Conservation (phyloP, 306 rosid genomes). For the Dryas drummondii region DNA sequence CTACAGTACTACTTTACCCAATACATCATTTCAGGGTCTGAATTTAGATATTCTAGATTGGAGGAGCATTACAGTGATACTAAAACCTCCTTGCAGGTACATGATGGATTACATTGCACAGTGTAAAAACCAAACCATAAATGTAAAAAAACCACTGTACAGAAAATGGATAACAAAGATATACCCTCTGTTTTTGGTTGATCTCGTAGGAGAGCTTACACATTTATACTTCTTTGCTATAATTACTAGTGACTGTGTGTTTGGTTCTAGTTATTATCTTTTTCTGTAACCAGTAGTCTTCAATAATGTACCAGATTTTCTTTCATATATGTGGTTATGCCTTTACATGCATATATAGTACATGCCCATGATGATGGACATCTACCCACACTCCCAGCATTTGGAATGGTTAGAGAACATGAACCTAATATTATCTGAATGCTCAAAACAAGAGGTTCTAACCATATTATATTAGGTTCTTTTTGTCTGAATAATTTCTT, state of each 20-base stretch:
- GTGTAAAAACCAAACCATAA: neutral
- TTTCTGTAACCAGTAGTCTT: neutral
- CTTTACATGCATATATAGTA: neutral
- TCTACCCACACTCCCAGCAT: neutral
- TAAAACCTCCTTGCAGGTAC: neutral
- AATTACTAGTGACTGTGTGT: conserved; percentile 5
- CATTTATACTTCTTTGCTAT: neutral
- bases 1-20: conserved; percentile 1
- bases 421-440: neutral
- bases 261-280: conserved; percentile 6
- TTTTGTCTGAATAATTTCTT: neutral
- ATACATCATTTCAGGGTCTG: neutral
- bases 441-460: neutral
- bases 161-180: neutral
- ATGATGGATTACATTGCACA: neutral
- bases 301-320: neutral
- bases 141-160: neutral
- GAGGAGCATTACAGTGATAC: neutral
- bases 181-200: neutral
- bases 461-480: neutral
- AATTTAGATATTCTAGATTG: neutral
- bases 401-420: neutral
- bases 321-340: neutral
- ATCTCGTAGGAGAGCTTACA: conserved; percentile 1
- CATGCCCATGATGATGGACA: neutral